Base-by-base conservation (phyloP, 2,329 filamentous ascomycete genomes). In the Fusarium sp. region DNA sequence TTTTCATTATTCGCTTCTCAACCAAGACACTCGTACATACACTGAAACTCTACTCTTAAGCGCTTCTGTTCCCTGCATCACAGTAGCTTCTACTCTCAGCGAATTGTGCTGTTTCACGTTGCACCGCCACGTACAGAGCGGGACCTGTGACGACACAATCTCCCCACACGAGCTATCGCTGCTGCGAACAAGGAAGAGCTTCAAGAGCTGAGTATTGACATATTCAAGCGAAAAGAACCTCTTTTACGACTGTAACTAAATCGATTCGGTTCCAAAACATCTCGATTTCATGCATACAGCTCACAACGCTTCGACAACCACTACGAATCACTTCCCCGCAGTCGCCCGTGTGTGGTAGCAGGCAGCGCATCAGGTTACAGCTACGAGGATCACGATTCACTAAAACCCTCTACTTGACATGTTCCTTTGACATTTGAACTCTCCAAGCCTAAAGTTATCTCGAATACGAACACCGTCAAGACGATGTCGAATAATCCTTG, bases 141-240 rank as follows among this genome's bases (percentile, higher is more conserved):
- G 70, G 63, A 71, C 47, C 48, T 71, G 72, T 74, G 71, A 74
- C 72, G 72, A 74, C 72, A 75, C 72, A 50, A 50, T 68, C 68
- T 66, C 56, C 52, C 66, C 49, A 69, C 61, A 44, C 29, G 42
- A 66, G 56, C 65, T 69, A 18, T 57, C 50, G 44, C 23, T 49
- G 31, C 41, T 43, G 57, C 49, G 33, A 68, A 53, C 57, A 35
- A 56, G 42, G 54, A 61, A 5, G n/a, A 68, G 42, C 33, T 63
- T 35, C 29, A 28, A n/a, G 18, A 57, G 35, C 52, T 33, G 43
- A 35, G 29, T 18, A 42, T 49, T 44, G 23, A 39, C 65, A 11
- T 18, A 26, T 54, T 26, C 23, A 43, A 23, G 23, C 35, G 21
- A 48, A 26, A 8, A 20, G 21, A 5, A 16, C 23, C 10, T 46